phyloP scores from a whole-genome alignment of 352 stramenopile species.

The Detonula confervacea region DNA sequence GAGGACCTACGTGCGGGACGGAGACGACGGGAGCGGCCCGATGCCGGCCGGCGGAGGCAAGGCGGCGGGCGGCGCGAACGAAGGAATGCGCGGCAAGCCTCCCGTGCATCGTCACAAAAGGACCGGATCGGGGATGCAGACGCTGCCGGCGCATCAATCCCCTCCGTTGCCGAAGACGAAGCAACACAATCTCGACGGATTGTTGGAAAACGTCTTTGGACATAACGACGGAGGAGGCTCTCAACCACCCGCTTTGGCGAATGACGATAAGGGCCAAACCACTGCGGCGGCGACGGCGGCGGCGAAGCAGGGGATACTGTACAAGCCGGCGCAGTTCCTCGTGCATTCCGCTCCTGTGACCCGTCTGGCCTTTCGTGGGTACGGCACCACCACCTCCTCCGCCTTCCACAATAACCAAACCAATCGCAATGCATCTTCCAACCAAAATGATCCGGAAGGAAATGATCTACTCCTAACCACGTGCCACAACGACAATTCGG shows the following conservation, averaged over 20 bases:
- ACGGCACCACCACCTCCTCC: conserved; percentile 63
- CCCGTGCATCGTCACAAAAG: conserved; percentile 21
- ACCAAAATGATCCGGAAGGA: conserved; percentile 42
- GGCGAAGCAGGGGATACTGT: conserved; percentile 60
- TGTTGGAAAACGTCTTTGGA: conserved; percentile 44
- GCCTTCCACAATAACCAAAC: conserved; percentile 43
- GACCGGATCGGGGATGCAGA: conserved; percentile 26
- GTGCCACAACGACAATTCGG: conserved; percentile 61
- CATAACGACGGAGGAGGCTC: conserved; percentile 8
- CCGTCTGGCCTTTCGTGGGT: conserved; percentile 75
- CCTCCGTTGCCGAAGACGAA: conserved; percentile 30
- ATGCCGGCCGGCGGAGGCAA: neutral
- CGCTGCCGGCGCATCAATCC: conserved; percentile 10
- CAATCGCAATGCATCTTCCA: neutral
- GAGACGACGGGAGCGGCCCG: conserved; percentile 61
- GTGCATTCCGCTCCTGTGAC: conserved; percentile 72
- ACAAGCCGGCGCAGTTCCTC: conserved; percentile 80
- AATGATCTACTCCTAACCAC: conserved; percentile 84
- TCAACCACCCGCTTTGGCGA: neutral
- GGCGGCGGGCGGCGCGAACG: too few species aligned
- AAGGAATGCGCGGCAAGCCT: neutral
- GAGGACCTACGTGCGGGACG: conserved; percentile 73
- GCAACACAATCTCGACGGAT: conserved; percentile 21
- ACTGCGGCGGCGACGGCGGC: neutral
- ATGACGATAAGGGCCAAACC: neutral